Conservation (phyloP, 306 rosid genomes). For the Fagus crenata region DNA sequence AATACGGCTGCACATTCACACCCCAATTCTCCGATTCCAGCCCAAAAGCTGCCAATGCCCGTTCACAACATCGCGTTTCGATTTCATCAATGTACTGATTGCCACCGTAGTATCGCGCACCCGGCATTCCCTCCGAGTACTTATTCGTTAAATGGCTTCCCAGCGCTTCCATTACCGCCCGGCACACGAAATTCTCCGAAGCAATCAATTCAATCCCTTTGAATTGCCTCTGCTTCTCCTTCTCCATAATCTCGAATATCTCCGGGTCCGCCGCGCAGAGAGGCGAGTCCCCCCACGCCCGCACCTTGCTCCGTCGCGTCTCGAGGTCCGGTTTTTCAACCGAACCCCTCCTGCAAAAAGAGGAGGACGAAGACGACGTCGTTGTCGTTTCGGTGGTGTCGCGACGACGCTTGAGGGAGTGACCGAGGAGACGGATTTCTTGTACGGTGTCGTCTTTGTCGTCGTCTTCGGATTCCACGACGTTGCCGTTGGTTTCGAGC, state of each 20-base stretch:
- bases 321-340: conserved; percentile 51
- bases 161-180: conserved; percentile 85
- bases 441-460: conserved; percentile 59
- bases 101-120: conserved; percentile 78
- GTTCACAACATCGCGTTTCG: conserved; percentile 73
- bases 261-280: conserved; percentile 70
- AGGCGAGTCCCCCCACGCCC: conserved; percentile 71
- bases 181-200: conserved; percentile 85
- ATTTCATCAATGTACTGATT: conserved; percentile 84
- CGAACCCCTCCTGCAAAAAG: conserved; percentile 39
- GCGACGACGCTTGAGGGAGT: conserved; percentile 70
- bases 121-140: conserved; percentile 92
- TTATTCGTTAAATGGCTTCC: conserved; percentile 92
- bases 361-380: conserved; percentile 15
- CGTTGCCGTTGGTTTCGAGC: conserved; percentile 54
- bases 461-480: conserved; percentile 20
- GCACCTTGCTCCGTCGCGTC: conserved; percentile 53
- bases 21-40: conserved; percentile 77
- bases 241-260: conserved; percentile 67
- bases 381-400: conserved; percentile 60
- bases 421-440: conserved; percentile 83
- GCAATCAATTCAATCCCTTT: conserved; percentile 86
- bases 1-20: conserved; percentile 90
- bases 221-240: conserved; percentile 74
- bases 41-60: conserved; percentile 70